phyloP scores from a whole-genome alignment of 2,329 filamentous ascomycete genomes.

The Leptodontidium sp. region DNA sequence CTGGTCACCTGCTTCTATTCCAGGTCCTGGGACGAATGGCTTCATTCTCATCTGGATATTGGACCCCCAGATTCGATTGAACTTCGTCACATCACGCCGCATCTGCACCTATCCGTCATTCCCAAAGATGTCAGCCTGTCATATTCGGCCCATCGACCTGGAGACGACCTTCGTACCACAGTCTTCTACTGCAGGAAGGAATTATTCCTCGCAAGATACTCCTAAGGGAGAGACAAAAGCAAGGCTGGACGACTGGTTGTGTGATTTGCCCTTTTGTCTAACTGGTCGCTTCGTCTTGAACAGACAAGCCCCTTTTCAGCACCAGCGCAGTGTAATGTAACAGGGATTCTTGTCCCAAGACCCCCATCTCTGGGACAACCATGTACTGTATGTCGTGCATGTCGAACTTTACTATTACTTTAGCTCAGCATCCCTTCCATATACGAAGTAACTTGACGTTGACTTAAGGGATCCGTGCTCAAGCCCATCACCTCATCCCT shows the following conservation, averaged over 20 bases:
- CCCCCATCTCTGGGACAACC: conserved; percentile 13
- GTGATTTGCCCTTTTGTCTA: neutral
- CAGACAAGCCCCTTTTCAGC: conserved; percentile 8
- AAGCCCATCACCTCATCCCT: conserved; percentile 7
- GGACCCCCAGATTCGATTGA: neutral
- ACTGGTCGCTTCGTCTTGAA: conserved; percentile 1
- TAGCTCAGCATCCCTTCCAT: neutral
- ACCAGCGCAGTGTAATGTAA: conserved; percentile 14
- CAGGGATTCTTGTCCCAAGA: conserved; percentile 1
- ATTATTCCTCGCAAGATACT: neutral
- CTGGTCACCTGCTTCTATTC: conserved; percentile 13
- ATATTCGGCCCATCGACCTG: conserved; percentile 12
- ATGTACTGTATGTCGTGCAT: conserved; percentile 7
- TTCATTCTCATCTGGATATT: neutral
- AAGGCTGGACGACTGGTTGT: conserved; percentile 1
- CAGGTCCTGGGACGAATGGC: conserved; percentile 4
- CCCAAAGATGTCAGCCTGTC: conserved; percentile 1
- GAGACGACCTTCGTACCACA: conserved; percentile 13
- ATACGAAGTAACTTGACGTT: neutral
- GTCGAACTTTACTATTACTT: neutral
- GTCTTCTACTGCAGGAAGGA: neutral
- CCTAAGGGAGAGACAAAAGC: conserved; percentile 5
- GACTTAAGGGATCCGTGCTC: neutral
- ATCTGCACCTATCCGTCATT: conserved; percentile 10
- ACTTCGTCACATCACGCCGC: neutral